Evolutionary conservation across 495 filamentous ascomycete species (phyloP).

Genomic region (Letharia lupina): DNA sequence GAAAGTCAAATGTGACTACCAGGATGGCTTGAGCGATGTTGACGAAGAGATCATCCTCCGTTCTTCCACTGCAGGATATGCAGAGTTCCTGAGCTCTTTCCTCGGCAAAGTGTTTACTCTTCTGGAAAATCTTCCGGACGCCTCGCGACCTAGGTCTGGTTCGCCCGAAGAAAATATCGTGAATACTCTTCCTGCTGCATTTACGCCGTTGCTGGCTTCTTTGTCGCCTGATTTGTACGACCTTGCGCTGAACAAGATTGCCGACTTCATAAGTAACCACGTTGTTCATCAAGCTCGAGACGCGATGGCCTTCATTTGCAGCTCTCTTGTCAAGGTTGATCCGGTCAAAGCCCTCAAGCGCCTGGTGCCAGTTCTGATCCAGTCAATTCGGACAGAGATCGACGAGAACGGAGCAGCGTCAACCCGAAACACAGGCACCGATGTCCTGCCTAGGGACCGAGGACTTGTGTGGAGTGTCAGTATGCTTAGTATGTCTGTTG

Average conservation of each 20-base stretch:
- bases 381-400: constrained; percentile 91
- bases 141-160: constrained; percentile 72
- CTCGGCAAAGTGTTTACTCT: constrained; percentile 92
- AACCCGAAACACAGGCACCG: constrained; percentile 82
- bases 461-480: constrained; percentile 95
- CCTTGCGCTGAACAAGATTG: constrained; percentile 81
- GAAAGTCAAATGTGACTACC: constrained; percentile 76
- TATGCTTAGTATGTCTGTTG: constrained; percentile 96
- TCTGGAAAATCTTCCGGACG: constrained; percentile 89
- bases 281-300: constrained; percentile 96
- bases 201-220: constrained; percentile 82
- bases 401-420: constrained; percentile 96
- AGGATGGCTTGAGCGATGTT: constrained; percentile 68
- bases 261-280: constrained; percentile 86
- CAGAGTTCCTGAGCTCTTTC: constrained; percentile 83
- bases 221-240: constrained; percentile 93
- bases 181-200: constrained; percentile 86
- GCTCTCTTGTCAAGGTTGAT: constrained; percentile 86
- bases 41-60: constrained; percentile 85
- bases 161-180: constrained; percentile 96
- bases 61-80: constrained; percentile 91
- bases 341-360: constrained; percentile 85
- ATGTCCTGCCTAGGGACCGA: constrained; percentile 86
- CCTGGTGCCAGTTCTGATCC: constrained; percentile 79
- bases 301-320: constrained; percentile 98